A percentile compares a stretch with the other conserved stretches of the same genome.
phyloP scores from a whole-genome alignment of 768 basidiomycete genomes.

The Mycena leptocephala region DNA sequence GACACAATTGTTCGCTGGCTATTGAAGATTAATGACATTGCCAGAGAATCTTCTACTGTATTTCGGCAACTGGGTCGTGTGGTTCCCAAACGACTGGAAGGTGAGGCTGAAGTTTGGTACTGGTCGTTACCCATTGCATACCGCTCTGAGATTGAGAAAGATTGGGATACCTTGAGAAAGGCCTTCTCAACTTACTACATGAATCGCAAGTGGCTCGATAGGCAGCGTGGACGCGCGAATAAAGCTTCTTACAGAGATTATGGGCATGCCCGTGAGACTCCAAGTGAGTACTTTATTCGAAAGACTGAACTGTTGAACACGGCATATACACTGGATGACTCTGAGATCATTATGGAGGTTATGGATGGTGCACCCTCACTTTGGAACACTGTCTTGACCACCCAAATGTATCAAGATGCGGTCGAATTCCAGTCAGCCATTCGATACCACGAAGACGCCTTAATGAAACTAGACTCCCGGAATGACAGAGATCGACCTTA shows the following conservation, averaged over 20 bases:
- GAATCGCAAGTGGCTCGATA: conserved; percentile 50
- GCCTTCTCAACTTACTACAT: conserved; percentile 50
- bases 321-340: conserved; percentile 32
- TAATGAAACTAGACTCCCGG: conserved; percentile 25
- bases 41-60: conserved; percentile 36
- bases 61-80: conserved; percentile 47
- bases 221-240: conserved; percentile 45
- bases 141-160: conserved; percentile 32
- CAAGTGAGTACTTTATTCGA: conserved; percentile 54
- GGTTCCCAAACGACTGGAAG: conserved; percentile 46
- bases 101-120: conserved; percentile 50
- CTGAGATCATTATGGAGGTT: conserved; percentile 53
- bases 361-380: conserved; percentile 50
- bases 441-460: conserved; percentile 41
- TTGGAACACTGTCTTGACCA: conserved; percentile 46
- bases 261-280: conserved; percentile 43
- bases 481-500: not conserved
- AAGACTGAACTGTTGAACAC: conserved; percentile 43
- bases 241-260: conserved; percentile 47
- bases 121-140: conserved; percentile 35
- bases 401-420: conserved; percentile 37
- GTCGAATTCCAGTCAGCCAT: conserved; percentile 42
- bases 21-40: conserved; percentile 44
- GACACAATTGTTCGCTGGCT: conserved; percentile 49
- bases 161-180: conserved; percentile 48